These are phyloP conservation scores for Chlamydomonas asymmetrica DNA, from an alignment of 139 green algal species.

Conservation along the genomic window DNA sequence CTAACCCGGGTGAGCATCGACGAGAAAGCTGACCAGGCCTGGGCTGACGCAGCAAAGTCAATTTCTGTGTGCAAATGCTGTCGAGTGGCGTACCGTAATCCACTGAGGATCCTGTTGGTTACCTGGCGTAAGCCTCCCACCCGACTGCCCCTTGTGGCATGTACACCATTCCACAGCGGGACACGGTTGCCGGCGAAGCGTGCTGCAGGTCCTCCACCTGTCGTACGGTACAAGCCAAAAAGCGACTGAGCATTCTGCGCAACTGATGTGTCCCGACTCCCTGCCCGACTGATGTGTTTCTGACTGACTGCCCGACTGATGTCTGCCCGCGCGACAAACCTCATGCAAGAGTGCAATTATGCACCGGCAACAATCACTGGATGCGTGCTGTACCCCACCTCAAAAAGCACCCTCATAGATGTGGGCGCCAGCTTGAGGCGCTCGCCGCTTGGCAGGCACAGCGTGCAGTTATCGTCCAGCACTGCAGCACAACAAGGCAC, in stretches of 20 bases:
- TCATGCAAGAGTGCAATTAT: too few relatives aligned
- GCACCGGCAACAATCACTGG: too few relatives aligned
- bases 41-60: not conserved
- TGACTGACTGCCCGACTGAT: too few relatives aligned
- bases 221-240: too few relatives aligned
- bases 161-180: conserved; percentile 84
- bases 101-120: not conserved
- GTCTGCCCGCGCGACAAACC: too few relatives aligned
- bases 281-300: too few relatives aligned
- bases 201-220: conserved; percentile 76
- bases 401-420: conserved; percentile 85
- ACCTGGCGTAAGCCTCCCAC: conserved; percentile 60
- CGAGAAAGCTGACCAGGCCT: too few relatives aligned
- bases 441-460: conserved; percentile 84
- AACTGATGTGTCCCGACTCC: too few relatives aligned
- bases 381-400: too few relatives aligned
- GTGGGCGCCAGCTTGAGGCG: conserved; percentile 81
- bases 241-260: too few relatives aligned
- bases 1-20: too few relatives aligned
- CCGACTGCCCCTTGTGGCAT: conserved; percentile 64
- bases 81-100: not conserved
- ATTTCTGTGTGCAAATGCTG: not conserved
- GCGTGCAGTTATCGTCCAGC: conserved; percentile 84
- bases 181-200: conserved; percentile 76
- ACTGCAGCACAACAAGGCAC: conserved; percentile 34